A percentile compares a stretch with the other conserved stretches of the same genome.
Conservation (phyloP, 768 basidiomycete species). For the Candolleomyces eurysporus region DNA sequence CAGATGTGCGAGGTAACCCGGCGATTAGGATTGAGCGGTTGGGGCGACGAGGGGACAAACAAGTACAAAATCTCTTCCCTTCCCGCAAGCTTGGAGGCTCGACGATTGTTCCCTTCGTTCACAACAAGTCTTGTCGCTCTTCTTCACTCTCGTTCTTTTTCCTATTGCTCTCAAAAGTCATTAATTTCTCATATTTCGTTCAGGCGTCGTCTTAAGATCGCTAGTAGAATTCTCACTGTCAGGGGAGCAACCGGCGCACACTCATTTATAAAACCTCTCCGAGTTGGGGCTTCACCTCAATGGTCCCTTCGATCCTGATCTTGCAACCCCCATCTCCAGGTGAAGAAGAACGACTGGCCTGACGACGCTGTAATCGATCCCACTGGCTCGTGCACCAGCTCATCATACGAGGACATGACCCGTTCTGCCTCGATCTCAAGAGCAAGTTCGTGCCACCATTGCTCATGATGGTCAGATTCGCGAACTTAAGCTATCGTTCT, state of each 20-base stretch:
- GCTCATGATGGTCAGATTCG: conserved; percentile 97
- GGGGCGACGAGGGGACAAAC: too few relatives aligned
- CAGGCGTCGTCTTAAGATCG: too few relatives aligned
- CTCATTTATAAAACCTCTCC: conserved; percentile 93
- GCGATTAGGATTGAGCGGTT: too few relatives aligned
- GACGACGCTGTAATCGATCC: conserved; percentile 94
- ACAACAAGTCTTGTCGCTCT: too few relatives aligned
- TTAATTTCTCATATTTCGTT: conserved; percentile 31
- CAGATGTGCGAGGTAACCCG: too few relatives aligned
- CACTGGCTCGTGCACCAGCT: conserved; percentile 99
- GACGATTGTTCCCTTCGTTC: too few relatives aligned
- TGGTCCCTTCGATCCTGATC: conserved; percentile 99
- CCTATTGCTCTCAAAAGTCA: background rate
- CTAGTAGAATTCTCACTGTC: too few relatives aligned
- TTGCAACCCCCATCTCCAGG: conserved; percentile 95
- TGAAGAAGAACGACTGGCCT: conserved; percentile 97
- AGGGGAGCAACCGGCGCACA: too few relatives aligned
- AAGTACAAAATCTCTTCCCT: too few relatives aligned
- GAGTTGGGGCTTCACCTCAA: conserved; percentile 99
- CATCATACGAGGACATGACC: conserved; percentile 91
- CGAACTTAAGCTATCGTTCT: conserved; percentile 89
- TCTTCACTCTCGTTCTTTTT: too few relatives aligned
- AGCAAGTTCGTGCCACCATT: conserved; percentile 96
- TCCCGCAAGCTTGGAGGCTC: too few relatives aligned
- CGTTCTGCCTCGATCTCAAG: conserved; percentile 90